These are phyloP conservation scores for Glycine soja DNA, from an alignment of 306 rosid genomes.

Conservation along the genomic window DNA sequence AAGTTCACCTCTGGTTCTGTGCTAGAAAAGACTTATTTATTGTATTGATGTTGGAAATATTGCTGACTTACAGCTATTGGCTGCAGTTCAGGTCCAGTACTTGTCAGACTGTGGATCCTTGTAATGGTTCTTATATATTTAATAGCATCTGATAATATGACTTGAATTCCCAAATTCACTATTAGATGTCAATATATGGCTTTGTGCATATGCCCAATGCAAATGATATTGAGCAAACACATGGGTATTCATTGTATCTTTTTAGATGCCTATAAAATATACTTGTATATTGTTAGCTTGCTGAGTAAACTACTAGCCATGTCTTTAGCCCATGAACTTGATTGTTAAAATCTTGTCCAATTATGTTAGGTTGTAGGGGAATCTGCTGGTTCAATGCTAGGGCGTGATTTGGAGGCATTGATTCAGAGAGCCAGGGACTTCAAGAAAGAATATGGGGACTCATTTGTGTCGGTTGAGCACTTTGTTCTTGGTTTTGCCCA, in stretches of 20 bases:
- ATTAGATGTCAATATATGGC: conserved; percentile 27
- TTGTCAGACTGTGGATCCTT: conserved; percentile 8
- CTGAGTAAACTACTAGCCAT: conserved; percentile 19
- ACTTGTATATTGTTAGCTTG: conserved; percentile 11
- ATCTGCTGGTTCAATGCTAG: conserved; percentile 83
- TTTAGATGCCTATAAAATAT: conserved; percentile 11
- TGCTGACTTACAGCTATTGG: conserved; percentile 40
- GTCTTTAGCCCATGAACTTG: conserved; percentile 26
- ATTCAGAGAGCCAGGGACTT: conserved; percentile 87
- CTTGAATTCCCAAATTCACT: conserved; percentile 19
- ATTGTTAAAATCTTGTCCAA: conserved; percentile 39
- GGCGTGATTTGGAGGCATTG: conserved; percentile 96
- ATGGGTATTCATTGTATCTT: conserved; percentile 30
- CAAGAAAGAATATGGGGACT: conserved; percentile 93
- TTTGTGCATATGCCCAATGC: conserved; percentile 38
- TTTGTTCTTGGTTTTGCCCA: conserved; percentile 86
- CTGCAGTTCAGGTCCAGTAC: conserved; percentile 35
- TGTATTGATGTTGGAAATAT: background rate
- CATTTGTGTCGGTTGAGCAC: conserved; percentile 97
- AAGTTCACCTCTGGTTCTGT: background rate
- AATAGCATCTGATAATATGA: conserved; percentile 24
- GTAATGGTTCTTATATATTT: conserved; percentile 6
- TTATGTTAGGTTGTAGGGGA: conserved; percentile 80
- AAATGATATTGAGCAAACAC: conserved; percentile 34
- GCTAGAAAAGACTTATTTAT: background rate